Evolutionary conservation across 1,284 basidiomycete species (phyloP).

Genomic region (Sporisorium sorghi): DNA sequence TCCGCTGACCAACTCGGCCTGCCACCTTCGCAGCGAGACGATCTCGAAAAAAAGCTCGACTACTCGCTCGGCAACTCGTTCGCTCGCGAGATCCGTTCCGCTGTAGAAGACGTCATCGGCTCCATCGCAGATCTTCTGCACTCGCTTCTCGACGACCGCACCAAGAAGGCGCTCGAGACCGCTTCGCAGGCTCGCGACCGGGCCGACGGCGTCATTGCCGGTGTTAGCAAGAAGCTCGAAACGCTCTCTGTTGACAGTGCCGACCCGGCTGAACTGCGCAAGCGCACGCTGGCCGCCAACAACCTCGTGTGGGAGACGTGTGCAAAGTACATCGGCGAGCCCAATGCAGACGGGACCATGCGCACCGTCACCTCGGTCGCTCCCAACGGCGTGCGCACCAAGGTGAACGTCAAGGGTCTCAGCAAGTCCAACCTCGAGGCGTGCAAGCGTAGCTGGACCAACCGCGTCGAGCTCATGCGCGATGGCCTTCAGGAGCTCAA

Average conservation of each 20-base stretch:
- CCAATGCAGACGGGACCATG: constrained; percentile 33
- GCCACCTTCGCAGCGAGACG: constrained; percentile 32
- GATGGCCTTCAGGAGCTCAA: constrained; percentile 56
- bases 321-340: constrained; percentile 44
- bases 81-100: constrained; percentile 47
- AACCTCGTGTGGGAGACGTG: constrained; percentile 55
- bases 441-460: constrained; percentile 47
- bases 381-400: constrained; percentile 43
- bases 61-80: constrained; percentile 54
- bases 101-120: constrained; percentile 48
- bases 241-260: constrained; percentile 17
- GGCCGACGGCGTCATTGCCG: constrained; percentile 29
- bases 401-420: constrained; percentile 48
- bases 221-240: constrained; percentile 33
- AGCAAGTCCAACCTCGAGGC: constrained; percentile 58
- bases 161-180: constrained; percentile 44
- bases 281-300: constrained; percentile 41
- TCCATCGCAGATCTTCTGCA: constrained; percentile 58
- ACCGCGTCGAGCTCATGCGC: constrained; percentile 49
- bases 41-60: constrained; percentile 36
- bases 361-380: constrained; percentile 41
- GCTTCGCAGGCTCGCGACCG: constrained; percentile 48
- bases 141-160: constrained; percentile 54
- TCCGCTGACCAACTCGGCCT: constrained; percentile 46
- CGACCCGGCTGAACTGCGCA: constrained; percentile 34